Conservation (phyloP, 2,329 filamentous ascomycete species). For the Exophiala calicioides region DNA sequence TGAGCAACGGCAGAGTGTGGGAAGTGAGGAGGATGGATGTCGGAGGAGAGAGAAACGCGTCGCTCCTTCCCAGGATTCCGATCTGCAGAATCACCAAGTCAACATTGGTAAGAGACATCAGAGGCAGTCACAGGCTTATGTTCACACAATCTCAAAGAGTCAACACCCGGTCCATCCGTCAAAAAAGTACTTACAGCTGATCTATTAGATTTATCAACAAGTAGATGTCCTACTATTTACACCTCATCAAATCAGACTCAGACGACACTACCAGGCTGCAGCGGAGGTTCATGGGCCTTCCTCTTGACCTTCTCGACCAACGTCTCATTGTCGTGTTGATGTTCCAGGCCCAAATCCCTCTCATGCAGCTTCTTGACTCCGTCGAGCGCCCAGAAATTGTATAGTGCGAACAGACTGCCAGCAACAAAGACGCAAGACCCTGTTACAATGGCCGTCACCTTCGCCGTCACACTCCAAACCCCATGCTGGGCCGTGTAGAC, state of each 20-base stretch:
- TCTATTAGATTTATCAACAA: no score
- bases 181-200: no score
- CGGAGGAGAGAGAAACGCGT: not conserved
- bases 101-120: not conserved
- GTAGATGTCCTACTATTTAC: no score
- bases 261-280: conserved; percentile 20
- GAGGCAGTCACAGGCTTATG: not conserved
- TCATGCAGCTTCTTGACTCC: conserved; percentile 38
- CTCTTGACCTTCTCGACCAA: conserved; percentile 27
- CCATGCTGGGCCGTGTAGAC: conserved; percentile 43
- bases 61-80: not conserved
- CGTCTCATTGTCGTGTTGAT: conserved; percentile 19
- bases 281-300: conserved; percentile 21
- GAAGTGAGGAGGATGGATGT: not conserved
- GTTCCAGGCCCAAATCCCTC: conserved; percentile 33
- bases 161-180: no score
- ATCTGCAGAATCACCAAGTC: not conserved
- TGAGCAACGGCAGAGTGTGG: not conserved
- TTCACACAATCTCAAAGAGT: no score
- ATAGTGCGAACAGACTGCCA: conserved; percentile 36
- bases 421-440: conserved; percentile 28
- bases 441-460: conserved; percentile 33
- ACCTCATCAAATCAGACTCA: conserved; percentile 4
- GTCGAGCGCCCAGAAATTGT: conserved; percentile 41
- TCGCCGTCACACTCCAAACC: conserved; percentile 37